Evolutionary conservation across 2,329 filamentous ascomycete genomes (phyloP).

Genomic region (Diaporthe sp.): DNA sequence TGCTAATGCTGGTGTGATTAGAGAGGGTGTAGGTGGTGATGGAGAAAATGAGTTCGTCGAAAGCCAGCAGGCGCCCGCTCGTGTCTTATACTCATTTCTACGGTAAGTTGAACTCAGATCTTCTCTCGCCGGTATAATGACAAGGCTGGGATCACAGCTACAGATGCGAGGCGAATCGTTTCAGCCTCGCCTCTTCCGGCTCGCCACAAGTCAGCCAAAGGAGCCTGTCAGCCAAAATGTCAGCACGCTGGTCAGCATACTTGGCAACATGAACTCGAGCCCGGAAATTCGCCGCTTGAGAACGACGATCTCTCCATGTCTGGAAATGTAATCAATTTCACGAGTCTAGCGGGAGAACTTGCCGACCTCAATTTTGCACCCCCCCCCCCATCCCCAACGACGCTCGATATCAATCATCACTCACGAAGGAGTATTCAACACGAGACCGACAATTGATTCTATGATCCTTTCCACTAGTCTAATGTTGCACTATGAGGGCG

Average conservation of each 20-base stretch:
- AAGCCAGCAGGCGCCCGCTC: not conserved
- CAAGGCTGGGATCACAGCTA: not conserved
- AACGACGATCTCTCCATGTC: no score
- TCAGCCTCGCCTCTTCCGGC: conserved; percentile 5
- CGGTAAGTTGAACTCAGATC: accelerated
- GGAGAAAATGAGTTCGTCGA: not conserved
- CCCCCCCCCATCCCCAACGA: not conserved
- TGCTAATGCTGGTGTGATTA: not conserved
- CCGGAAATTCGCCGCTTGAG: not conserved
- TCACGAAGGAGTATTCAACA: no score
- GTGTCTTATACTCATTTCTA: not conserved
- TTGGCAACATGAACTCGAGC: not conserved
- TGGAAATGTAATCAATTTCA: not conserved
- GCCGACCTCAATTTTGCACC: no score
- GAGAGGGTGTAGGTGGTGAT: not conserved
- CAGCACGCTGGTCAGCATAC: not conserved
- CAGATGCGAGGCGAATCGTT: not conserved
- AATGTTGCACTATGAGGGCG: no score
- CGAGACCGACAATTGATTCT: no score
- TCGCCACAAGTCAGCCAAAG: conserved; percentile 10
- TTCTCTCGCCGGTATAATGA: accelerated
- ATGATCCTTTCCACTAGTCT: no score
- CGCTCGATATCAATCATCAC: not conserved
- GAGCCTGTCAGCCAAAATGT: conserved; percentile 14
- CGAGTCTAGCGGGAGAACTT: not conserved